Conservation (phyloP, 2,329 filamentous ascomycete genomes). For the Lecanosticta acicola region DNA sequence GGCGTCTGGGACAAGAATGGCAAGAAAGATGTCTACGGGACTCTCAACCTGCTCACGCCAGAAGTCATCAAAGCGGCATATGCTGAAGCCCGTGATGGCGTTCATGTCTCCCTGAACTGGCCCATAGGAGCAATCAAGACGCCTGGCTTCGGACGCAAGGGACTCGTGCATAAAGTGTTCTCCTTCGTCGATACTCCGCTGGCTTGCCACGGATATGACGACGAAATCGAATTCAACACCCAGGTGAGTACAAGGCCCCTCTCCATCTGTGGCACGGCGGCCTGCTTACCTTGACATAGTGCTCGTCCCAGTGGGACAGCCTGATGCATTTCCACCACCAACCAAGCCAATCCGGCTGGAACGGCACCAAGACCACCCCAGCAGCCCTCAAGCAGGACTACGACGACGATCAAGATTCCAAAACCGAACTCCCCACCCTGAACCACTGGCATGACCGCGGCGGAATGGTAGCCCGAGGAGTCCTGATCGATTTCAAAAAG, state of each 20-base stretch:
- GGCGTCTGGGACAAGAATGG: slow-evolving; percentile 41
- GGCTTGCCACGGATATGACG: slow-evolving; percentile 37
- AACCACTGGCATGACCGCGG: slow-evolving; percentile 49
- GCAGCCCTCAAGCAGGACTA: slow-evolving; percentile 25
- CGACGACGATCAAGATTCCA: slow-evolving; percentile 27
- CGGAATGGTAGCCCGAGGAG: slow-evolving; percentile 51
- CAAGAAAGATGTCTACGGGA: slow-evolving; percentile 40
- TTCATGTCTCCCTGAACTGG: slow-evolving; percentile 41
- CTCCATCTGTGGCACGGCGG: too few relatives aligned
- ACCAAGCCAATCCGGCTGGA: slow-evolving; percentile 45
- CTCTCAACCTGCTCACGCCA: slow-evolving; percentile 43
- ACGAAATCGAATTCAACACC: slow-evolving; percentile 45
- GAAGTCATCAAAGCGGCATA: slow-evolving; percentile 40
- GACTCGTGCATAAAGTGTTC: slow-evolving; percentile 33
- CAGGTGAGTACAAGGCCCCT: too few relatives aligned
- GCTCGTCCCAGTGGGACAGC: slow-evolving; percentile 44
- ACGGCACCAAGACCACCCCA: slow-evolving; percentile 38
- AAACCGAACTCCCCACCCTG: slow-evolving; percentile 27
- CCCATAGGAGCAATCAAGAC: slow-evolving; percentile 33
- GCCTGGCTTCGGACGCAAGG: slow-evolving; percentile 33
- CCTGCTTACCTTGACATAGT: too few relatives aligned
- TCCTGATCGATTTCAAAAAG: slow-evolving; percentile 52
- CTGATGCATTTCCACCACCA: slow-evolving; percentile 39
- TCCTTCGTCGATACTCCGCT: slow-evolving; percentile 34
- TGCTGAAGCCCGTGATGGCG: slow-evolving; percentile 39